phyloP scores from a whole-genome alignment of 352 stramenopile genomes.

The Pythium vanterpoolii region DNA sequence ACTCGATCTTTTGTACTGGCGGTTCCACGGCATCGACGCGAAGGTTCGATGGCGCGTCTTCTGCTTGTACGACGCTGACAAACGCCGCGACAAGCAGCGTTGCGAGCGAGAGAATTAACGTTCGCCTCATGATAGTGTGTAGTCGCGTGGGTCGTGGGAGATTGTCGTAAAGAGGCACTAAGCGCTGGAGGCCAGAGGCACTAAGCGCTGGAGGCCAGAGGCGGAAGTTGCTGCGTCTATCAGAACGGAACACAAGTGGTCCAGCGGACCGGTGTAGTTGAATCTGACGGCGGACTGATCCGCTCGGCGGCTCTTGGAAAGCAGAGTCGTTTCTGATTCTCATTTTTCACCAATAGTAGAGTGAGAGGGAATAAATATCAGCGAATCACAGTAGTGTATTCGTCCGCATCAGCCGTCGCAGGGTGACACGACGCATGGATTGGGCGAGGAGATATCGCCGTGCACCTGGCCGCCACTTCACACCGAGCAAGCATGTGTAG shows the following conservation, averaged over 20 bases:
- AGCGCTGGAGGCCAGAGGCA: background rate
- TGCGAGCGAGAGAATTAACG: background rate
- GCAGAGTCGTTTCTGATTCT: conserved; percentile 1
- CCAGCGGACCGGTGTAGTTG: background rate
- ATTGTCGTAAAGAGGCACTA: background rate
- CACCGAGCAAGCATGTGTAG: conserved; percentile 6
- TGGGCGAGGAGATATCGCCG: conserved; percentile 1
- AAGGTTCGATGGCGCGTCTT: conserved; percentile 8
- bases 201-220: background rate
- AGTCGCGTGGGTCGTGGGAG: background rate
- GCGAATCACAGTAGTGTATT: conserved; percentile 4
- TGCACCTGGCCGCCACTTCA: background rate
- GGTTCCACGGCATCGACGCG: background rate
- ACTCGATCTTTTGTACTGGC: background rate
- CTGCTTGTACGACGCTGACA: background rate
- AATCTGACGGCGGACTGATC: conserved; percentile 5
- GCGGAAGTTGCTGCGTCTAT: background rate
- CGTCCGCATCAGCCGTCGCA: conserved; percentile 22
- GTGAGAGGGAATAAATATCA: background rate
- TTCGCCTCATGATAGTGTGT: background rate
- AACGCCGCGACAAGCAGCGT: background rate
- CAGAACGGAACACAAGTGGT: too few species aligned
- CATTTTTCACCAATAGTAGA: background rate
- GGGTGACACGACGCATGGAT: conserved; percentile 8
- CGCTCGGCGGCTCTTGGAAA: background rate